Base-by-base conservation (phyloP, 495 filamentous ascomycete genomes). In the Trichoderma asperelloides region DNA sequence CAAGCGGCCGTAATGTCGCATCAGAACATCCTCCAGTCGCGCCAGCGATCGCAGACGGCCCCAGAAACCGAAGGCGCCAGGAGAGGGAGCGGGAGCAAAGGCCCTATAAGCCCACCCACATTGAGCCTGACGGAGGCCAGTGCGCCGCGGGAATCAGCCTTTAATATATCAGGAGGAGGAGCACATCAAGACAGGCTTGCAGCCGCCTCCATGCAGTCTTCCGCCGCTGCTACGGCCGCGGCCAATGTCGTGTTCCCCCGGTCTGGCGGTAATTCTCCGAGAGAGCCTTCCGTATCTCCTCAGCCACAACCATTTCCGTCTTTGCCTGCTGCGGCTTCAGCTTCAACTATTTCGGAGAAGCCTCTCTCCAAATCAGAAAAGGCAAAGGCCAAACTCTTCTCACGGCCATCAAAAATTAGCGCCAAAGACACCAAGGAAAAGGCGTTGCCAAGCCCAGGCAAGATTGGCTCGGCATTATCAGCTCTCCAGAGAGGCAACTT, bases 341-440 rank as follows among this genome's bases (percentile, higher is more conserved):
- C 74, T 72, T 2, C 68, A 75, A 9, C 75, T 78, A 78, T 86
- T 39, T 83, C 84, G 60, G 89, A 92, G 70, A 86, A 85, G 68
- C 90, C 88, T 43, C 78, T 60, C 12, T 60, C 78, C 27, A 88
- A 88, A 72, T 82, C 86, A 28, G 90, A 94, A 76, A 92, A 91
- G 78, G 91, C 90, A 25, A 96, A 93, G 78, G 92, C 92, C 76
- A 96, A 96, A 78, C 82, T 97, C 7, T 97, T 97, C 74, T 93
- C 91, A 2, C 89, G 93, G 68, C 92, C 91, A 4, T 93, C 91
- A 73, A 91, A 89, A 74, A 91, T 94, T 62, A 86, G 85, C 12
- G 89, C 91, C 65, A 88, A 86, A 64, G 91, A 95, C 47, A 72
- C 80, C 16, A 91, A 89, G 74, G 85, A 89, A 23, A 86, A 86